Base-by-base conservation (phyloP, 106 monocot species). In the Phalaenopsis equestris region DNA sequence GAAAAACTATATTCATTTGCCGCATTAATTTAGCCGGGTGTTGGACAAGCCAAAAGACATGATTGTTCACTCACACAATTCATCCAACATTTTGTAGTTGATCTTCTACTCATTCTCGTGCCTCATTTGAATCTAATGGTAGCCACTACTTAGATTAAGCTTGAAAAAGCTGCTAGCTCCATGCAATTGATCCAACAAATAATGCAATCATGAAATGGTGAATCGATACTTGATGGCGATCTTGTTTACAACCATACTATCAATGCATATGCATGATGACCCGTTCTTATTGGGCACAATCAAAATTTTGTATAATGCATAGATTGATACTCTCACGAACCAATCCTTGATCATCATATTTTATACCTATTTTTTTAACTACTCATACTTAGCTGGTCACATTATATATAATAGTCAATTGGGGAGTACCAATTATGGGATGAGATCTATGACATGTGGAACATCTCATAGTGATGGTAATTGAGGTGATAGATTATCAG, bases 21-120 rank as follows among this genome's bases (percentile, higher is more conserved):
- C 67, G 5, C 67, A 83, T 77, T 55, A 83, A 78, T 1, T 37
- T 78, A 36, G 70, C 55, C 5, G 77, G 18, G 38, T 37, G 21
- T 83, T 83, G 18, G 45, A 55, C 1, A 78, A 16, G 17, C 41
- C 64, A 42, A 30, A 79, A 79, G 81, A 37, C 81, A 81, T 81
- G 15, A 74, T 23, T 49, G 41, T n/a, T 38, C 52, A 78, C n/a
- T 83, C 68, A 83, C 14, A 83, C 5, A 78, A 67, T 0, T 46
- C 77, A 48, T 58, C 81, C 43, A 6, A 56, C n/a, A 42, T 75
- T 17, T 75, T 55, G 7, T 17, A 81, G 41, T 17, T 58, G 8
- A 30, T 19, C 56, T 81, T 45, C 61, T 41, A 18, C 75, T 15
- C 56, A 57, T 43, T 42, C 75, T 6, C 43, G 6, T 3, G 3